A percentile compares a stretch with the other conserved stretches of the same genome.
Conservation (phyloP, 306 rosid genomes). For the Quercus gilva region DNA sequence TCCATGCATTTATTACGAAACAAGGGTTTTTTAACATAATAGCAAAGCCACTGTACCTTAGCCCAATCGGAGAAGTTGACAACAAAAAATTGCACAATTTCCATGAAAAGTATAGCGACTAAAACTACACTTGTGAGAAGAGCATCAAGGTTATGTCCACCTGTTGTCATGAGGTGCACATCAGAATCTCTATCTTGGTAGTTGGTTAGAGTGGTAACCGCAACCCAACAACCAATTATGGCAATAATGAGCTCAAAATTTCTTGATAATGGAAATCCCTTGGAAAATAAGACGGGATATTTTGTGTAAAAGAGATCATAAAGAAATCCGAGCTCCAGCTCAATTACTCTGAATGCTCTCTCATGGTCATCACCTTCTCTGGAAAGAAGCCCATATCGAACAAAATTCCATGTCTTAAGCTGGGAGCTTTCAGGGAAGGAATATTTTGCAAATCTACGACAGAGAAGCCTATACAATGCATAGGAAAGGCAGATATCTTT, state of each 20-base stretch:
- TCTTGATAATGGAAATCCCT: too few relatives aligned
- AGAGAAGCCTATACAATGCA: too few relatives aligned
- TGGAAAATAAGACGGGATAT: too few relatives aligned
- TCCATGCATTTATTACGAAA: background rate
- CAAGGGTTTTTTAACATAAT: background rate
- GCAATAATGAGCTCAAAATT: too few relatives aligned
- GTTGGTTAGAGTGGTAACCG: rapidly evolving
- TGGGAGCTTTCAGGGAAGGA: background rate
- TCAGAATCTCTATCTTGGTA: too few relatives aligned
- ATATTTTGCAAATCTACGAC: too few relatives aligned
- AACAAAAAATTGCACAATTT: background rate
- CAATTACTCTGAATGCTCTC: too few relatives aligned
- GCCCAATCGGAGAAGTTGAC: background rate
- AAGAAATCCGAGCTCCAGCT: too few relatives aligned
- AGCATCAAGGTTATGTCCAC: background rate
- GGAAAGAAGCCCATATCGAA: background rate
- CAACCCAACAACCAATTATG: too few relatives aligned
- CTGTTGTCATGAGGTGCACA: too few relatives aligned
- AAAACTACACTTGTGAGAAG: background rate
- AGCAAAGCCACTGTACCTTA: background rate
- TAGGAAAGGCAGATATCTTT: too few relatives aligned
- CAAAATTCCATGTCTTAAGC: background rate
- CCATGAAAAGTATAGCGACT: background rate
- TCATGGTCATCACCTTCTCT: background rate
- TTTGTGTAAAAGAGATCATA: too few relatives aligned